phyloP scores from a whole-genome alignment of 2,329 filamentous ascomycete genomes.

The Juglanconis oblonga region DNA sequence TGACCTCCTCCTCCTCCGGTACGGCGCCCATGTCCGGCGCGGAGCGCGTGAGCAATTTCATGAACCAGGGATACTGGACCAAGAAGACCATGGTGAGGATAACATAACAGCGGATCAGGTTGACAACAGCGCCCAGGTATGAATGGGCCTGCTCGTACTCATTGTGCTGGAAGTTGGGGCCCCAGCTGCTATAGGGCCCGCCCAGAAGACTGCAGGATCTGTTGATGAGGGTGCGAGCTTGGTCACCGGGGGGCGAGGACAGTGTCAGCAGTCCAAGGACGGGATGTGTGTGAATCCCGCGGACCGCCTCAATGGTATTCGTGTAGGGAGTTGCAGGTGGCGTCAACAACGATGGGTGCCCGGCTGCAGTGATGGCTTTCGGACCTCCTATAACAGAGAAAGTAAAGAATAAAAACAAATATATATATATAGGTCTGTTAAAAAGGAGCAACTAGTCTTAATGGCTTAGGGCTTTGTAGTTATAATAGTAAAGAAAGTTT shows the following conservation, averaged over 20 bases:
- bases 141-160: constrained; percentile 18
- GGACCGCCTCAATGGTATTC: constrained; percentile 1
- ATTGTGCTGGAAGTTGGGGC: constrained; percentile 17
- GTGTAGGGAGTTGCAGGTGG: constrained; percentile 1
- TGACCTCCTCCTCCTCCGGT: constrained; percentile 15
- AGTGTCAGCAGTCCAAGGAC: constrained; percentile 10
- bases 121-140: constrained; percentile 9
- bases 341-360: constrained; percentile 1
- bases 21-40: constrained; percentile 9
- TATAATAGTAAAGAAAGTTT: no score
- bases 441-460: no score
- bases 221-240: constrained; percentile 16
- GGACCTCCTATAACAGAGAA: not conserved
- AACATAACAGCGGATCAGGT: constrained; percentile 14
- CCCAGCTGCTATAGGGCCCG: constrained; percentile 14
- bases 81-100: constrained; percentile 12
- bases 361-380: constrained; percentile 4
- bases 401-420: no score
- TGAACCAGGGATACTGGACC: constrained; percentile 15
- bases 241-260: constrained; percentile 14
- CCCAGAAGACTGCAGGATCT: constrained; percentile 15
- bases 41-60: constrained; percentile 7
- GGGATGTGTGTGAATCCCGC: constrained; percentile 9
- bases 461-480: no score
- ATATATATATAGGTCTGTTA: no score